A percentile compares a stretch with the other conserved stretches of the same genome.
phyloP scores from a whole-genome alignment of 1,139 yeast species.

The Candida sp. region DNA sequence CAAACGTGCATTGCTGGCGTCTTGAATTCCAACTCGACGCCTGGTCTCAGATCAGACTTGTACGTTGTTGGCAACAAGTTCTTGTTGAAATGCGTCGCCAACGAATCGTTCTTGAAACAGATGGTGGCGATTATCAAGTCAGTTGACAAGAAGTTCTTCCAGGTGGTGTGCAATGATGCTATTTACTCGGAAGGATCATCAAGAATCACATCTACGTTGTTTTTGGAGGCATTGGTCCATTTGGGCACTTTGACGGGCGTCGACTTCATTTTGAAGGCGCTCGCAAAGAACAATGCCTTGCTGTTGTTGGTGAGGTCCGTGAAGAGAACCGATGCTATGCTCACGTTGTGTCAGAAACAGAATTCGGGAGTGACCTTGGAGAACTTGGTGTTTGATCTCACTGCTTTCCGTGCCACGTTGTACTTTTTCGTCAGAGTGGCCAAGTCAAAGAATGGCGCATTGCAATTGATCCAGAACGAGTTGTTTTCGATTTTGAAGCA shows the following conservation, averaged over 20 bases:
- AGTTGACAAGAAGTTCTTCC: constrained; percentile 65
- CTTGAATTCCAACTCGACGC: constrained; percentile 67
- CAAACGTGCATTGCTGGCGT: constrained; percentile 78
- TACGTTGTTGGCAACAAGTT: constrained; percentile 76
- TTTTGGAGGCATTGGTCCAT: constrained; percentile 73
- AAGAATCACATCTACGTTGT: constrained; percentile 74
- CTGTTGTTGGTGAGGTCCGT: constrained; percentile 68
- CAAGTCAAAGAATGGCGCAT: constrained; percentile 77
- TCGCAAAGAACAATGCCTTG: constrained; percentile 70
- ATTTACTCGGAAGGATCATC: constrained; percentile 79
- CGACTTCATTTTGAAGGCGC: constrained; percentile 61
- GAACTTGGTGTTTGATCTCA: constrained; percentile 67
- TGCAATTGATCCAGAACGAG: constrained; percentile 75
- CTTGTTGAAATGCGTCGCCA: constrained; percentile 52
- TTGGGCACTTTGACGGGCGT: constrained; percentile 54
- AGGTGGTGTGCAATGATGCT: constrained; percentile 76
- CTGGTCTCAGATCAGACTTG: constrained; percentile 74
- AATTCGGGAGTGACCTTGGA: constrained; percentile 47
- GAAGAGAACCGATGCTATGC: constrained; percentile 68
- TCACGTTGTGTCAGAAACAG: constrained; percentile 42
- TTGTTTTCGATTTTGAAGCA: constrained; percentile 64
- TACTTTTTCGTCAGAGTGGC: constrained; percentile 77
- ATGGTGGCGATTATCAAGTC: constrained; percentile 57
- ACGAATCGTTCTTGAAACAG: constrained; percentile 45
- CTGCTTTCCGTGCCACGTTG: constrained; percentile 75